Conservation (phyloP, 2,329 filamentous ascomycete species). For the Decorospora gaudefroyi region DNA sequence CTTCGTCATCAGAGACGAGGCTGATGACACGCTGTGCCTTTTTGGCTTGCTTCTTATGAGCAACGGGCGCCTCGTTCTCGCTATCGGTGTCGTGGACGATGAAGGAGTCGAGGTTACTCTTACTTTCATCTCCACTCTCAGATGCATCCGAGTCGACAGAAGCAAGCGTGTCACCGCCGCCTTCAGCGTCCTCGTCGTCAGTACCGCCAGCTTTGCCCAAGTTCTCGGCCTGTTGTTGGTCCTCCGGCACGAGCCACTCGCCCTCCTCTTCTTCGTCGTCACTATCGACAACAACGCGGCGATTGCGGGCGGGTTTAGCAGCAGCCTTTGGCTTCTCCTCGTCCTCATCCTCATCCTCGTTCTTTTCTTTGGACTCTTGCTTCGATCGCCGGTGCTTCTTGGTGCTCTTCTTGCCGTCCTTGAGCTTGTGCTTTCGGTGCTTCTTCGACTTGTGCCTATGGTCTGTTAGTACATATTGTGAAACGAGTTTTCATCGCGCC, state of each 20-base stretch:
- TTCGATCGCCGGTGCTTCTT: conserved; percentile 47
- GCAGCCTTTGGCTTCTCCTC: conserved; percentile 24
- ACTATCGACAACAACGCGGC: conserved; percentile 63
- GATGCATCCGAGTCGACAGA: conserved; percentile 72
- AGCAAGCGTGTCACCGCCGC: conserved; percentile 77
- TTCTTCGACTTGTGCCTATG: conserved; percentile 44
- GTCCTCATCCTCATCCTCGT: conserved; percentile 11
- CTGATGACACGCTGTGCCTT: conserved; percentile 57
- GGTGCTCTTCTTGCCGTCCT: conserved; percentile 31
- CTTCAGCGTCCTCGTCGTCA: conserved; percentile 87
- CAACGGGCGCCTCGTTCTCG: conserved; percentile 46
- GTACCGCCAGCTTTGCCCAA: conserved; percentile 79
- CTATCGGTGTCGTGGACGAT: conserved; percentile 46
- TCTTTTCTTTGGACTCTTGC: conserved; percentile 25
- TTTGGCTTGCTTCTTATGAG: conserved; percentile 32
- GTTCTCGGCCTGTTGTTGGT: conserved; percentile 63
- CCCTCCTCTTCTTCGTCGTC: conserved; percentile 71
- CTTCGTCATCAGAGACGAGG: conserved; percentile 57
- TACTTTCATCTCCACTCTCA: conserved; percentile 58
- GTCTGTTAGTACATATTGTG: conserved; percentile 41
- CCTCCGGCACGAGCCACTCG: conserved; percentile 77
- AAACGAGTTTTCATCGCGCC: too few species aligned
- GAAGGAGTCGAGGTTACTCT: conserved; percentile 44
- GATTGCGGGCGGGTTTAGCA: conserved; percentile 33
- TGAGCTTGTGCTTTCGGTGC: conserved; percentile 52